Evolutionary conservation across 2,329 filamentous ascomycete genomes (phyloP), one percentile per base, ranked within the genome.

Genomic region (Cercospora zeae-maydis): DNA sequence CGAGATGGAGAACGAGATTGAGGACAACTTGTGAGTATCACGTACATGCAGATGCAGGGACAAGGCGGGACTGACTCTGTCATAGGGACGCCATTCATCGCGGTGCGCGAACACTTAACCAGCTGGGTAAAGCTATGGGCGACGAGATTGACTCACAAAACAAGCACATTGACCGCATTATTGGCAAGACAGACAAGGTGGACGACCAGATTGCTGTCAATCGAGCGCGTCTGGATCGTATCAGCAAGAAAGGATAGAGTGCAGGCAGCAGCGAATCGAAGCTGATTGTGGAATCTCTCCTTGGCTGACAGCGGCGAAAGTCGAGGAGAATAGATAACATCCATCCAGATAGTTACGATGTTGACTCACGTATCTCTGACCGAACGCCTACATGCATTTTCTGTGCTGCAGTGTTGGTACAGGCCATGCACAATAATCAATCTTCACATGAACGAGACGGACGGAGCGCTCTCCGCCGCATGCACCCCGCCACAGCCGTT

Each of bases 161-260:
- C 77, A 83, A 84, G 71, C 83, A 88, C 72, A 88, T 96, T 72
- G 88, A 90, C 66, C 84, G 87, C 63, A 91, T 97, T 73, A 90
- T 52, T 54, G 64, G 51, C 51, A 73, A 67, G 91, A 93, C 88
- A 78, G 92, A 96, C 75, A 84, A 82, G 70, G 90, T 96, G 69
- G 90, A 92, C 76, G 90, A 93, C 69, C 85, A 89, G 73, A 90
- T 93, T 71, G 86, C 86, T 63, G 86, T 91, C 84, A 93, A 93
- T 80, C 83, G 89, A 67, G 86, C 88, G 71, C 84, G 86, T 69
- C 75, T 92, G 75, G 86, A 89, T 71, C 83, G 88, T 55, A 87
- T 88, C 68, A 77, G 78, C 65, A 82, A 78, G 57, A 59, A 59
- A 47, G 57, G 57, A 59, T 59, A 59, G 47, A 52, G 24, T 4